Conservation (phyloP, 2,329 filamentous ascomycete species). For the Arthrinium phaeospermum region DNA sequence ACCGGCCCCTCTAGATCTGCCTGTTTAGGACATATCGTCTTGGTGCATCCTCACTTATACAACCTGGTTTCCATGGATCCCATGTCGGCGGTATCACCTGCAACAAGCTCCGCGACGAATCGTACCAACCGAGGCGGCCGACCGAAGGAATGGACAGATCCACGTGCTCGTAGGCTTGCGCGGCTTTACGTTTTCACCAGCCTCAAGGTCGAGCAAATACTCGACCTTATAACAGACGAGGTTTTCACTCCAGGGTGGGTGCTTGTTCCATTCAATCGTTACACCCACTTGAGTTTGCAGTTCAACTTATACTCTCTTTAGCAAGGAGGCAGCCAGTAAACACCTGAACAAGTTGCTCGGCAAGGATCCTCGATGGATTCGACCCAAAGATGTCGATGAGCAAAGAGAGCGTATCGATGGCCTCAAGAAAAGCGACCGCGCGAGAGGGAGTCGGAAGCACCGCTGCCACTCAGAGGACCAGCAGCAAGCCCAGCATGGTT, state of each 20-base stretch:
- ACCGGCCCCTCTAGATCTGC: neutral
- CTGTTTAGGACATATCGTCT: neutral
- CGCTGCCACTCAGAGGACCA: constrained; percentile 27
- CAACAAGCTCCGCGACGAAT: constrained; percentile 27
- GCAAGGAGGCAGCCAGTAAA: constrained; percentile 64
- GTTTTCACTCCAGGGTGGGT: constrained; percentile 52
- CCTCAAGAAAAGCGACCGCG: constrained; percentile 44
- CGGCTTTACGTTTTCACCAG: constrained; percentile 64
- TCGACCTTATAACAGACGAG: constrained; percentile 52
- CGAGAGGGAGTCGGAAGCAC: constrained; percentile 32
- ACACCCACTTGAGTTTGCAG: constrained; percentile 16
- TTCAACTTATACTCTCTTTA: constrained; percentile 34
- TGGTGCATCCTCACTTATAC: neutral
- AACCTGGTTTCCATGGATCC: neutral
- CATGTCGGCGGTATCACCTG: neutral
- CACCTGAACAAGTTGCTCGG: constrained; percentile 61
- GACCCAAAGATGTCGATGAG: constrained; percentile 56
- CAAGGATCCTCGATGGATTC: constrained; percentile 64
- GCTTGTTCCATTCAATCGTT: constrained; percentile 26
- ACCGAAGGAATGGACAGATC: constrained; percentile 61
- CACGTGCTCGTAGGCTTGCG: constrained; percentile 58
- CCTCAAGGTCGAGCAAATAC: constrained; percentile 56
- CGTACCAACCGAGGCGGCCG: constrained; percentile 49
- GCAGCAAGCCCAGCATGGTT: neutral
- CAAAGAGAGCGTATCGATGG: constrained; percentile 55